Conservation (phyloP, 345 rosid species). For the Eucalyptus grandis region DNA sequence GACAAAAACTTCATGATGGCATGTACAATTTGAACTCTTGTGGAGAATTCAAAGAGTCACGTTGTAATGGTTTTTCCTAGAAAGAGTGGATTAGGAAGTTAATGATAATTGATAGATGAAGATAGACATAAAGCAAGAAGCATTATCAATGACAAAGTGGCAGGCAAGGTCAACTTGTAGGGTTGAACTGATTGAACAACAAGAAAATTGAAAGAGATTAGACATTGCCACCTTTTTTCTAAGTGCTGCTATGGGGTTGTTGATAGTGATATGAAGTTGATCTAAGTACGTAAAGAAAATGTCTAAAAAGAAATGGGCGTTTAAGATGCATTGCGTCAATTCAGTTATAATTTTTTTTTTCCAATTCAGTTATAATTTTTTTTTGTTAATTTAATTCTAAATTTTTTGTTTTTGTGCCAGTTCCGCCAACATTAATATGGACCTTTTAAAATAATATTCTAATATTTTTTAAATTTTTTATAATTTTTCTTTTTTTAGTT, state of each 20-base stretch:
- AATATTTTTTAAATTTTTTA: no score
- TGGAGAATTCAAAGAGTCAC: neutral
- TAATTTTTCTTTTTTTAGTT: no score
- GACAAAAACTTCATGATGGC: neutral
- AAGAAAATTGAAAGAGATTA: neutral
- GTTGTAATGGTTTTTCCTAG: neutral
- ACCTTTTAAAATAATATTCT: no score
- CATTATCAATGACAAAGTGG: neutral
- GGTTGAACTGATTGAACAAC: neutral
- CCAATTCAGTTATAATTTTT: no score
- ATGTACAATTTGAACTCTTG: neutral
- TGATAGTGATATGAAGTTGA: neutral
- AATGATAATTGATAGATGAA: neutral
- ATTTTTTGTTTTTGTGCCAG: fast-evolving
- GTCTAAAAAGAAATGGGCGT: neutral
- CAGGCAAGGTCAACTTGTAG: neutral
- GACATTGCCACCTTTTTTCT: neutral
- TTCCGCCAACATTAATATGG: fast-evolving
- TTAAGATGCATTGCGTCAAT: neutral
- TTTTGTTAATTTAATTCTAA: no score
- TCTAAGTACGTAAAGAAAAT: neutral
- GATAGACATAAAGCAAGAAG: neutral
- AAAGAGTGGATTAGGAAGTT: neutral
- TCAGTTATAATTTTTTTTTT: no score
- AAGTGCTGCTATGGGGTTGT: neutral